These are phyloP conservation scores for Achaetomium macrosporum DNA, from an alignment of 2,329 filamentous ascomycete genomes.

Conservation along the genomic window DNA sequence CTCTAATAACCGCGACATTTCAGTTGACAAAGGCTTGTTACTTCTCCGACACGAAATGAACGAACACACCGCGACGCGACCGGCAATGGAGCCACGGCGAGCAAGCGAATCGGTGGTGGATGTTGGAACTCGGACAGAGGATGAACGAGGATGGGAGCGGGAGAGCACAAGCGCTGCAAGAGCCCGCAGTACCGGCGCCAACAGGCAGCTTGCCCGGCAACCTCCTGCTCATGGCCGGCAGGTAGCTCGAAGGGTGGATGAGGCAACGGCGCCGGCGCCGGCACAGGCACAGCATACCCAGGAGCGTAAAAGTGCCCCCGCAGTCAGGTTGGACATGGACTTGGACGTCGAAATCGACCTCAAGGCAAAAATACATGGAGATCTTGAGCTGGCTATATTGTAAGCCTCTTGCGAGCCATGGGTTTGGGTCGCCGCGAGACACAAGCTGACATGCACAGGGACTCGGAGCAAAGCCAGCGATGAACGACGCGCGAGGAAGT, in stretches of 20 bases:
- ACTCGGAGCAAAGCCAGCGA: not conserved
- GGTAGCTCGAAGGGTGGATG: not conserved
- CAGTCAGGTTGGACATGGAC: slow-evolving; percentile 23
- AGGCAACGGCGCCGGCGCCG: not conserved
- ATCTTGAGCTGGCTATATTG: slow-evolving; percentile 20
- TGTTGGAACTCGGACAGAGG: not conserved
- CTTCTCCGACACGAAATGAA: not conserved
- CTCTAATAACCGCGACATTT: too few species aligned
- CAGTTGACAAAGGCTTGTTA: too few species aligned
- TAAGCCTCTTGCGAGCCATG: slow-evolving; percentile 1
- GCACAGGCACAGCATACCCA: not conserved
- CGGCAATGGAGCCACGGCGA: not conserved
- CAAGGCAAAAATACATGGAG: slow-evolving; percentile 22
- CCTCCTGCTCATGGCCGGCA: not conserved
- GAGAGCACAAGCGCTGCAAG: not conserved
- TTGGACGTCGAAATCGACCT: slow-evolving; percentile 24
- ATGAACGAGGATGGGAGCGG: not conserved
- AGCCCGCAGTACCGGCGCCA: not conserved
- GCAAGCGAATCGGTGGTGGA: not conserved
- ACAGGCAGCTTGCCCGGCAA: not conserved
- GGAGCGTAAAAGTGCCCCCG: slow-evolving; percentile 17
- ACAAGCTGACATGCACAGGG: not conserved
- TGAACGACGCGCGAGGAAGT: not conserved
- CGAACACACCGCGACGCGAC: not conserved
- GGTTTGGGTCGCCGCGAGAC: not conserved